A percentile compares a stretch with the other conserved stretches of the same genome.
Conservation (phyloP, 164 flowering plant species). For the Annona cherimola region DNA sequence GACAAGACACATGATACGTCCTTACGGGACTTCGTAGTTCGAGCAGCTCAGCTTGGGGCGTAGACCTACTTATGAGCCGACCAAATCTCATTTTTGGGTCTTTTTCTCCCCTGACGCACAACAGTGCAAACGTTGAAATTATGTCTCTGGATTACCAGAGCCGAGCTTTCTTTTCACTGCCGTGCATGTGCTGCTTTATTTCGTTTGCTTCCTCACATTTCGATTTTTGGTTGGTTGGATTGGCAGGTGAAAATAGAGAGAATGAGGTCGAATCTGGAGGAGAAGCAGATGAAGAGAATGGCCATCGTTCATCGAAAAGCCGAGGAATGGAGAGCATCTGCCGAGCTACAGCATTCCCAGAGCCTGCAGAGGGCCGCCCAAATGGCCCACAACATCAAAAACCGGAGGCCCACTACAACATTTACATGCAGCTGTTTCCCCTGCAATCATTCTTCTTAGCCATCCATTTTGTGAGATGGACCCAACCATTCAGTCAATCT, state of each 20-base stretch:
- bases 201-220: too few species aligned
- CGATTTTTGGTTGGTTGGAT: neutral
- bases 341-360: slow-evolving; percentile 63
- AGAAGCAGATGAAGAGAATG: slow-evolving; percentile 89
- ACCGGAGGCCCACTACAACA: slow-evolving; percentile 15
- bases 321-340: slow-evolving; percentile 72
- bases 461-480: neutral
- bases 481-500: neutral
- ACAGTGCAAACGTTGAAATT: too few species aligned
- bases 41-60: too few species aligned
- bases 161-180: too few species aligned
- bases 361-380: slow-evolving; percentile 43
- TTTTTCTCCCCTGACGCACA: too few species aligned
- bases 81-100: too few species aligned
- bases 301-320: slow-evolving; percentile 74
- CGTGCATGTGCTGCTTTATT: too few species aligned
- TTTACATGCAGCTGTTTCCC: slow-evolving; percentile 51
- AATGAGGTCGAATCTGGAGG: slow-evolving; percentile 83
- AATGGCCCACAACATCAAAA: slow-evolving; percentile 42
- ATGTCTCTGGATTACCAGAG: too few species aligned
- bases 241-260: slow-evolving; percentile 82
- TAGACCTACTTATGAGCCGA: too few species aligned
- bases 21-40: too few species aligned
- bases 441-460: slow-evolving; percentile 3
- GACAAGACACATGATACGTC: too few species aligned